These are phyloP conservation scores for Trifolium subterraneum DNA, from an alignment of 306 rosid genomes.

Conservation along the genomic window DNA sequence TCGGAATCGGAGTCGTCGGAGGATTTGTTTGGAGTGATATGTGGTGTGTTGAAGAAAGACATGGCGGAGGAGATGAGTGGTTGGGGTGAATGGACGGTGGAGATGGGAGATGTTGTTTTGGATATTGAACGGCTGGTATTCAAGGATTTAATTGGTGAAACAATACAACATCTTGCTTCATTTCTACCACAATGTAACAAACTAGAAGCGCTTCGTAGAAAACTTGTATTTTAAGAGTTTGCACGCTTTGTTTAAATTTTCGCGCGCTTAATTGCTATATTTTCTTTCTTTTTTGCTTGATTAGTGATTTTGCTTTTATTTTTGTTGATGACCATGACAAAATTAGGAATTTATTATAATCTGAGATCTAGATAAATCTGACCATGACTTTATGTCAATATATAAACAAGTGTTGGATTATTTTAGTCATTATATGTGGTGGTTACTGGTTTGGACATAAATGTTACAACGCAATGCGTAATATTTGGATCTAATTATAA, in stretches of 20 bases:
- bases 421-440: not conserved
- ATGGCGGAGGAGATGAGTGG: constrained; percentile 63
- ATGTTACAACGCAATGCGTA: not conserved
- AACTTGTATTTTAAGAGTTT: constrained; percentile 59
- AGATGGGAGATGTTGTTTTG: constrained; percentile 70
- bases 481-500: not conserved
- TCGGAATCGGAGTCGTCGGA: constrained; percentile 51
- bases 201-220: constrained; percentile 60
- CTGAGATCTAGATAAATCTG: constrained; percentile 50
- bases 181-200: constrained; percentile 39
- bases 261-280: constrained; percentile 36
- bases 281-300: not conserved
- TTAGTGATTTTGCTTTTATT: constrained; percentile 28
- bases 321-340: constrained; percentile 35
- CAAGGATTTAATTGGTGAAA: constrained; percentile 84
- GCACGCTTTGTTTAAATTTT: constrained; percentile 41
- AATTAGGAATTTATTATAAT: constrained; percentile 32
- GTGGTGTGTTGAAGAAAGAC: constrained; percentile 75
- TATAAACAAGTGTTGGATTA: constrained; percentile 6
- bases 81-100: constrained; percentile 72
- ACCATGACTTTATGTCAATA: constrained; percentile 31
- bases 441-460: not conserved
- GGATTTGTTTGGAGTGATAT: constrained; percentile 72
- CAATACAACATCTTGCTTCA: constrained; percentile 70
- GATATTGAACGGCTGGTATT: constrained; percentile 85